Conservation (phyloP, 306 rosid genomes). For the Astragalus membranaceus region DNA sequence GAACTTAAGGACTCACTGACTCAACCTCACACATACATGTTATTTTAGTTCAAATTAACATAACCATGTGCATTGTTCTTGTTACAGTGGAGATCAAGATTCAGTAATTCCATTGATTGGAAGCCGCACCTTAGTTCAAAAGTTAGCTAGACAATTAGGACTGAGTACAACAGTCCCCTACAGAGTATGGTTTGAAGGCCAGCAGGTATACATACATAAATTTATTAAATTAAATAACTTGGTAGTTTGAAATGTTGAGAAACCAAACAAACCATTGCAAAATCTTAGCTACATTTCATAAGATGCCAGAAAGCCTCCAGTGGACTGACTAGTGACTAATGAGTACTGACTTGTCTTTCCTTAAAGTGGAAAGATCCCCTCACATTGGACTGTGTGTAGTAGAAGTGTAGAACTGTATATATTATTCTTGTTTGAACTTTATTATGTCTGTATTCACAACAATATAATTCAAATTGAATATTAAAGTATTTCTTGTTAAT, state of each 20-base stretch:
- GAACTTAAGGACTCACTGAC: not conserved
- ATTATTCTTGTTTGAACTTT: slow-evolving; percentile 10
- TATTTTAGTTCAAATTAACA: slow-evolving; percentile 7
- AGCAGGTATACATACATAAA: slow-evolving; percentile 43
- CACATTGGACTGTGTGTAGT: not conserved
- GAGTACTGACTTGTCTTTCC: not conserved
- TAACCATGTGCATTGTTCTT: not conserved
- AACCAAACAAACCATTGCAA: not conserved
- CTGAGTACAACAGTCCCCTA: slow-evolving; percentile 72
- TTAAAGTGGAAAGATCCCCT: not conserved
- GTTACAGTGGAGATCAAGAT: slow-evolving; percentile 91
- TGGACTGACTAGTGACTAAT: not conserved
- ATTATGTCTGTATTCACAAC: not conserved
- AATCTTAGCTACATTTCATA: not conserved
- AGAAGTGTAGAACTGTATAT: not conserved
- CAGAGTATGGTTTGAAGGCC: slow-evolving; percentile 89
- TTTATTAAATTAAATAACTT: not conserved
- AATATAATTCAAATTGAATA: too few species aligned
- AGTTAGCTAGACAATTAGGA: slow-evolving; percentile 57
- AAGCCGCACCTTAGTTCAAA: slow-evolving; percentile 74
- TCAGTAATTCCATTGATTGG: slow-evolving; percentile 93
- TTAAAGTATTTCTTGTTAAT: slow-evolving; percentile 5
- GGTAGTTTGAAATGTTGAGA: not conserved
- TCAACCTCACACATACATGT: not conserved
- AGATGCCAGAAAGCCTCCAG: not conserved